These are phyloP conservation scores for Plectosphaerella cucumerina DNA, from an alignment of 2,329 filamentous ascomycete species.

Conservation along the genomic window DNA sequence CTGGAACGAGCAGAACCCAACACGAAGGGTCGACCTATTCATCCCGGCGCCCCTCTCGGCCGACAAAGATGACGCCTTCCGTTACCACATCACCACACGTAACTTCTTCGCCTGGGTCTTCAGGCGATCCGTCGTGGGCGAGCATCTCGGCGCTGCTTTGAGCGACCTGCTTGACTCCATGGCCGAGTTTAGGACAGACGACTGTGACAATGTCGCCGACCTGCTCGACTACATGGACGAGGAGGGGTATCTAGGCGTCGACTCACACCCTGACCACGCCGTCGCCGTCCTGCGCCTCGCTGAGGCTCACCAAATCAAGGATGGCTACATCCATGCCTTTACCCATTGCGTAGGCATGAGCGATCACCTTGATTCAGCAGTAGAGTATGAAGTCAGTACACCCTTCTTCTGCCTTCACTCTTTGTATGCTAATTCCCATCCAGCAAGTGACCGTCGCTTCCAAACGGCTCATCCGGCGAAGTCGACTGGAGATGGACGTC, in stretches of 20 bases:
- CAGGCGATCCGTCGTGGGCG: conserved; percentile 62
- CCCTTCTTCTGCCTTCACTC: not conserved
- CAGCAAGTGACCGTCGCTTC: conserved; percentile 49
- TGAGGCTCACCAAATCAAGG: conserved; percentile 58
- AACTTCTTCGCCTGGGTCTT: conserved; percentile 74
- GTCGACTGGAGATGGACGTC: conserved; percentile 60
- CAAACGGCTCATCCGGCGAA: conserved; percentile 60
- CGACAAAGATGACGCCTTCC: conserved; percentile 49
- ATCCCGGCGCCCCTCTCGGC: conserved; percentile 59
- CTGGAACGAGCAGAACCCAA: conserved; percentile 25
- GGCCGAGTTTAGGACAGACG: conserved; percentile 52
- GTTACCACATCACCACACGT: conserved; percentile 64
- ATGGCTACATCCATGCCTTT: conserved; percentile 71
- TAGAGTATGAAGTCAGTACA: conserved; percentile 57
- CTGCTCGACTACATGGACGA: conserved; percentile 63
- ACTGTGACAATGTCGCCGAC: conserved; percentile 54
- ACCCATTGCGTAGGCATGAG: conserved; percentile 77
- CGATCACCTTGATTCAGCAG: conserved; percentile 49
- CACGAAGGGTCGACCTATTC: conserved; percentile 53
- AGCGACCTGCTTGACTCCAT: conserved; percentile 63
- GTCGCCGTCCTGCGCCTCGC: conserved; percentile 64
- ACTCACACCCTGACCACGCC: conserved; percentile 62
- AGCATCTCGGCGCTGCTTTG: conserved; percentile 59
- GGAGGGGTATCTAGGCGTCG: conserved; percentile 66
- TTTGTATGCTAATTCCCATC: conserved; percentile 15